Evolutionary conservation across 1,139 yeast genomes (phyloP).

Genomic region (Blastobotrys niveus): DNA sequence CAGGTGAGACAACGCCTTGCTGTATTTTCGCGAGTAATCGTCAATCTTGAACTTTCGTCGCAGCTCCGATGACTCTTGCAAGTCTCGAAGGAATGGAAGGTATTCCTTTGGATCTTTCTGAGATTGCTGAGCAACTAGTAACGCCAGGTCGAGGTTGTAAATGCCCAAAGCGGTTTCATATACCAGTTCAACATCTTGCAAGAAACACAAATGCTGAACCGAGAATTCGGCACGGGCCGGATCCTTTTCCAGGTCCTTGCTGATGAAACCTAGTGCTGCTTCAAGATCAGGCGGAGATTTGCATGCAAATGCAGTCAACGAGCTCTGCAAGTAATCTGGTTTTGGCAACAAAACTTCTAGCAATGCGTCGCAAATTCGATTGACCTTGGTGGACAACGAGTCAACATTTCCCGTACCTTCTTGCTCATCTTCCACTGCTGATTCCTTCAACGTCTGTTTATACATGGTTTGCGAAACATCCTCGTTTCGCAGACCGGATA

Average conservation of each 20-base stretch:
- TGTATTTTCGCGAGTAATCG: slow-evolving; percentile 60
- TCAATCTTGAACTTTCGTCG: slow-evolving; percentile 77
- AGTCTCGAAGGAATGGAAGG: slow-evolving; percentile 78
- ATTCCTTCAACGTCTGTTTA: slow-evolving; percentile 50
- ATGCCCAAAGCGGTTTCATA: slow-evolving; percentile 76
- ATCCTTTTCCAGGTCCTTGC: slow-evolving; percentile 37
- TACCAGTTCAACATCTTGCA: slow-evolving; percentile 80
- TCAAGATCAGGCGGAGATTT: slow-evolving; percentile 80
- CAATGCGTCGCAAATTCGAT: slow-evolving; percentile 68
- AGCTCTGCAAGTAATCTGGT: slow-evolving; percentile 64
- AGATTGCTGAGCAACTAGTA: slow-evolving; percentile 87
- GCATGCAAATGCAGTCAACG: slow-evolving; percentile 88
- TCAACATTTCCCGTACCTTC: background rate
- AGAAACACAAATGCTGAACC: slow-evolving; percentile 79
- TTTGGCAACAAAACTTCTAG: slow-evolving; percentile 46
- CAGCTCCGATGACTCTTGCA: slow-evolving; percentile 60
- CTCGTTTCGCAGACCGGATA: slow-evolving; percentile 80
- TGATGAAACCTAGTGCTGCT: slow-evolving; percentile 64
- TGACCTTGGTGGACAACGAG: slow-evolving; percentile 46
- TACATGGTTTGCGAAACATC: slow-evolving; percentile 82
- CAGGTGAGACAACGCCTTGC: slow-evolving; percentile 65
- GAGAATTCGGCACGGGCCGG: slow-evolving; percentile 43
- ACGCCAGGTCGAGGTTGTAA: slow-evolving; percentile 74
- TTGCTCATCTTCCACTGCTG: slow-evolving; percentile 26
- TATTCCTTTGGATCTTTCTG: slow-evolving; percentile 98